A percentile compares a stretch with the other conserved stretches of the same genome.
Conservation (phyloP, 208 protist genomes). For the Leishmania major region DNA sequence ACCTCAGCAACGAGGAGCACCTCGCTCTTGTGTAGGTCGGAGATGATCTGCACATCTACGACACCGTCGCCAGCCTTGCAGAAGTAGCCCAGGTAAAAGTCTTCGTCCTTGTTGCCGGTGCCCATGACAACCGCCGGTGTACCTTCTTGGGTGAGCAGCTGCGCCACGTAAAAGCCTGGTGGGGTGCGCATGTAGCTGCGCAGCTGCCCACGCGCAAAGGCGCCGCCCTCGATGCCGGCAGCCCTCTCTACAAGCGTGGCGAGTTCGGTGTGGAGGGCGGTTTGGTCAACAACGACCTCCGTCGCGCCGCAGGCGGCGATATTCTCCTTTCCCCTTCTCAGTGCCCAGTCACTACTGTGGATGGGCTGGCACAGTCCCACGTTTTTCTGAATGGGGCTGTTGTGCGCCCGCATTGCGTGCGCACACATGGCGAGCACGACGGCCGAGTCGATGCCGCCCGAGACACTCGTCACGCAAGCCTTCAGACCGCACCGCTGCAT, state of each 20-base stretch:
- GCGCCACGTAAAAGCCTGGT: conserved; percentile 92
- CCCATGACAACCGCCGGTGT: conserved; percentile 95
- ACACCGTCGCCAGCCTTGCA: conserved; percentile 97
- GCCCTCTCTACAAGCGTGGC: conserved; percentile 62
- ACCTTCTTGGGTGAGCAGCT: conserved; percentile 87
- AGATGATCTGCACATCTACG: conserved; percentile 96
- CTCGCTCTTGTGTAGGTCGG: conserved; percentile 97
- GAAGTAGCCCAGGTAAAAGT: conserved; percentile 96
- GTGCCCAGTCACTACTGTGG: conserved; percentile 88
- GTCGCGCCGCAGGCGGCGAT: conserved; percentile 78
- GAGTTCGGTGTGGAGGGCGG: conserved; percentile 78
- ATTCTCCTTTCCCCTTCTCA: conserved; percentile 86
- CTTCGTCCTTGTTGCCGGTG: conserved; percentile 97
- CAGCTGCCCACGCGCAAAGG: conserved; percentile 94
- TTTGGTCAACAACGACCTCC: conserved; percentile 94
- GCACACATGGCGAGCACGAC: conserved; percentile 92
- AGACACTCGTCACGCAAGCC: conserved; percentile 90
- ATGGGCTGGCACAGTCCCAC: conserved; percentile 95
- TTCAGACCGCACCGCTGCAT: conserved; percentile 84
- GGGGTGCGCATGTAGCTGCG: conserved; percentile 96
- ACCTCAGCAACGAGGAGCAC: conserved; percentile 85
- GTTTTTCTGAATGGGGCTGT: conserved; percentile 89
- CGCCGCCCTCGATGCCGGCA: conserved; percentile 67
- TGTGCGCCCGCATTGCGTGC: conserved; percentile 47
- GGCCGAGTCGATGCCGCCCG: conserved; percentile 95